Base-by-base conservation (phyloP, 495 filamentous ascomycete species). In the Aspergillus conjunctus region DNA sequence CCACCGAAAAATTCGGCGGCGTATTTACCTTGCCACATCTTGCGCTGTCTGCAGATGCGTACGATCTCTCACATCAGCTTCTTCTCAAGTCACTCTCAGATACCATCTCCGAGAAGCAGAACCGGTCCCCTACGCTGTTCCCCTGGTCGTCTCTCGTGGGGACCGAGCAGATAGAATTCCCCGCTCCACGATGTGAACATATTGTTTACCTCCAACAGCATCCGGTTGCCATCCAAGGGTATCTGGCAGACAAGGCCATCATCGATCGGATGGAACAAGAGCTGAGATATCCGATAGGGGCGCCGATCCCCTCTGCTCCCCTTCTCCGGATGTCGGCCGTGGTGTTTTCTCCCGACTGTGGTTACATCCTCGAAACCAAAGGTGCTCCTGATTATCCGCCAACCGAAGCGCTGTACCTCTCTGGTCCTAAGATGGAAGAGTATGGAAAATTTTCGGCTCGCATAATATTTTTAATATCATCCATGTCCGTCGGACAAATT, bases 261-360 rank as follows among this genome's bases (percentile, higher is more conserved):
- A 77, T 96, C 46, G 76, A 86, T 45, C 80, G 83, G 62, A 83
- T 97, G 63, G 94, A 98, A 71, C 75, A 85, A 44, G 94, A 98
- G 69, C 81, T 97, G 5, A 87, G 93, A 41, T 89, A 84, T 65
- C 93, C 93, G 4, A 90, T 87, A 53, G 94, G 94, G 1, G 88
- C 87, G n/a, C 86, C 89, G 4, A 79, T 89, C 48, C 85, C 85
- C 14, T 65, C 72, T 9, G 79, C 86, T 26, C 91, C 94, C 15
- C 77, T 80, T 6, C 83, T 97, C 32, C 80, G 83, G 53, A 91
- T 97, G 84, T 94, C 91, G 10, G 87, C 91, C 49, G 81, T 95
- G 1, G 81, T 94, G 15, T 98, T 92, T 73, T 97, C 93, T 18
- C 94, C 94, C 17, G 93, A 97, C 69, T 98, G 94, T 70, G 91